Percentiles rank a stretch among this genome's conserved stretches.
These are phyloP conservation scores for Zelonia costaricensis DNA, from an alignment of 208 protist genomes.

Conservation along the genomic window DNA sequence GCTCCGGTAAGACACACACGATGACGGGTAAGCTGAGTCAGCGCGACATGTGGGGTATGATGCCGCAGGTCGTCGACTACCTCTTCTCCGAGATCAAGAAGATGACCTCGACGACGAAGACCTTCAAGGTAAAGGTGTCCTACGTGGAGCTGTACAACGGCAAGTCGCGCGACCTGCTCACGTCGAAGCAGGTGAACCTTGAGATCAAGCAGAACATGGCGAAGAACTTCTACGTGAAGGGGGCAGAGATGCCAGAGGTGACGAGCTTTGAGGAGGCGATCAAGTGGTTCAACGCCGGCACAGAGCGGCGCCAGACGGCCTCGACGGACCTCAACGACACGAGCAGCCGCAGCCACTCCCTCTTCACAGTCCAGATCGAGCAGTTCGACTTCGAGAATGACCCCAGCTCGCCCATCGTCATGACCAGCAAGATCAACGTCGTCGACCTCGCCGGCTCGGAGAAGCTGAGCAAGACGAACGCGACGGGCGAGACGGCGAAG, in stretches of 20 bases:
- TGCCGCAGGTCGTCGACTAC: slow-evolving; percentile 89
- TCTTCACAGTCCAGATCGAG: slow-evolving; percentile 91
- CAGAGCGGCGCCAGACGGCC: slow-evolving; percentile 85
- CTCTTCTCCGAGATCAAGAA: slow-evolving; percentile 89
- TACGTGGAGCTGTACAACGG: slow-evolving; percentile 94
- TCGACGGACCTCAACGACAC: slow-evolving; percentile 92
- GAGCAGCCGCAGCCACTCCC: slow-evolving; percentile 89
- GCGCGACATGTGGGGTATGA: slow-evolving; percentile 87
- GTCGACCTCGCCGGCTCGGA: slow-evolving; percentile 96
- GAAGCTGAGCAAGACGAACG: slow-evolving; percentile 92
- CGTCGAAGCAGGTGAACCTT: slow-evolving; percentile 78
- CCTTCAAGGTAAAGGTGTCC: slow-evolving; percentile 88
- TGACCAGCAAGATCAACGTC: slow-evolving; percentile 93
- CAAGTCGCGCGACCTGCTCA: slow-evolving; percentile 85
- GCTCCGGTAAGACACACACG: slow-evolving; percentile 92
- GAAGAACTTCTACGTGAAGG: slow-evolving; percentile 93
- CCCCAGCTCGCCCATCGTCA: slow-evolving; percentile 75
- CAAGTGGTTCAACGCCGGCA: slow-evolving; percentile 87
- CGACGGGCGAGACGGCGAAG: slow-evolving; percentile 91
- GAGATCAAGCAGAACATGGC: slow-evolving; percentile 93
- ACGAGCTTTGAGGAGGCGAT: slow-evolving; percentile 84
- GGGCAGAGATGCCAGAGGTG: slow-evolving; percentile 89
- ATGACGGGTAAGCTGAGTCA: slow-evolving; percentile 89
- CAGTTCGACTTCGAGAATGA: slow-evolving; percentile 89
- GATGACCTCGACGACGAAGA: slow-evolving; percentile 75